Base-by-base conservation (phyloP, 176 grass and related monocot genomes). In the Olyra latifolia region DNA sequence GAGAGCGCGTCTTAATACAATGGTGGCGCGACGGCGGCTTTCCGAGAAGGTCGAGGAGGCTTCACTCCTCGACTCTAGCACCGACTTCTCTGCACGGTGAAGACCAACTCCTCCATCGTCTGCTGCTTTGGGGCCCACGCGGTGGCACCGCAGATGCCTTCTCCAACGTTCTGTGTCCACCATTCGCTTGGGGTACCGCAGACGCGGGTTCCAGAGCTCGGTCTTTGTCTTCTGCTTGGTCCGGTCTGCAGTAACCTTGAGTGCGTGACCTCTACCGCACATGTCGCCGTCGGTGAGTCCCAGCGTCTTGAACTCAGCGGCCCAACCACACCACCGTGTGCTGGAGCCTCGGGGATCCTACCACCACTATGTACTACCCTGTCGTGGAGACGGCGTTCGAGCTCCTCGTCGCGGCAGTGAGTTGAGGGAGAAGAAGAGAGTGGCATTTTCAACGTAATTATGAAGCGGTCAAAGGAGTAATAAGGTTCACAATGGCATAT, bases 371-470 rank as follows among this genome's bases (percentile, higher is more conserved):
- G 2, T 86, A 76, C 84, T 32, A 3, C 7, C 92, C 90, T 7
- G 69, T 77, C 0, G 8, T 23, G 2, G 75, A 32, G 16, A 93
- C 84, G 2, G 8, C 1, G 4, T 91, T 98, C 84, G 71, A 45
- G 83, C 66, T 89, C 80, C 80, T 98, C 84, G 92, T 89, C 48
- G 90, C 96, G n/a, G n/a, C n/a, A n/a, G n/a, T n/a, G n/a, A n/a
- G n/a, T n/a, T n/a, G n/a, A n/a, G n/a, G n/a, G n/a, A n/a, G n/a
- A n/a, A n/a, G n/a, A n/a, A n/a, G n/a, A n/a, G n/a, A n/a, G n/a
- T n/a, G n/a, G n/a, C n/a, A n/a, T n/a, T n/a, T n/a, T n/a, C n/a
- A n/a, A n/a, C n/a, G n/a, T n/a, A n/a, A n/a, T n/a, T n/a, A n/a
- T n/a, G n/a, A n/a, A n/a, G n/a, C n/a, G n/a, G n/a, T n/a, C n/a